Evolutionary conservation across 306 rosid genomes (phyloP), one percentile per base, ranked within the genome.

Genomic region (Spatholobus suberectus): DNA sequence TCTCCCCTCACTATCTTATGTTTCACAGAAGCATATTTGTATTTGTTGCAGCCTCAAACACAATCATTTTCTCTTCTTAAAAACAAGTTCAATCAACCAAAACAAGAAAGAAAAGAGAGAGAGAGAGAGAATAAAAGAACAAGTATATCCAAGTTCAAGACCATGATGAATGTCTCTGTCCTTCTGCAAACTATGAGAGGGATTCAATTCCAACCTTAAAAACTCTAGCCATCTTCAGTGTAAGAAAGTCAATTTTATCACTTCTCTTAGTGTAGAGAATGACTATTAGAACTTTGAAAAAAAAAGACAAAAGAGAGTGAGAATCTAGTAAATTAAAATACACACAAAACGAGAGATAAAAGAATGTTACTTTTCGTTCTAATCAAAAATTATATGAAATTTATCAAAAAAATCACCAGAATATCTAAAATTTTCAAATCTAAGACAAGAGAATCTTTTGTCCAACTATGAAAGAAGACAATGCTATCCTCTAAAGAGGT

Each of bases 191-290:
- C 66, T 68, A 67, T 38, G 51, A 44, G 81, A 78, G 27, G 44
- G 49, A 38, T 75, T 69, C 26, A 10, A 66, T 43, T 11, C 20
- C 41, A 37, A 72, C 72, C 73, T 41, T 21, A 27, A 77, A 70
- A 72, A 52, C 41, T 41, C 52, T 44, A 54, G 46, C 24, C 63
- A 71, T 70, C 61, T 67, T 57, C 18, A 26, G 3, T 41, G 35
- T 77, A 77, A 44, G 40, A 38, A 73, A 59, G 62, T 82, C 74
- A 41, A 82, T 44, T 32, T 78, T 86, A 69, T 57, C 70, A 11
- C 63, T 18, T 37, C 59, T 34, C 68, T 11, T 59, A 18, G 67
- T 37, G 57, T 43, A 68, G 72, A 67, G 59, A 65, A 65, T 71
- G 83, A 23, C 18, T 4, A 41, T 69, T 70, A 77, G 34, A 78